Percentiles rank a stretch among this genome's conserved stretches.
These are phyloP conservation scores for Globisporangium rhizosaccharum DNA, from an alignment of 352 stramenopile species.

Conservation along the genomic window DNA sequence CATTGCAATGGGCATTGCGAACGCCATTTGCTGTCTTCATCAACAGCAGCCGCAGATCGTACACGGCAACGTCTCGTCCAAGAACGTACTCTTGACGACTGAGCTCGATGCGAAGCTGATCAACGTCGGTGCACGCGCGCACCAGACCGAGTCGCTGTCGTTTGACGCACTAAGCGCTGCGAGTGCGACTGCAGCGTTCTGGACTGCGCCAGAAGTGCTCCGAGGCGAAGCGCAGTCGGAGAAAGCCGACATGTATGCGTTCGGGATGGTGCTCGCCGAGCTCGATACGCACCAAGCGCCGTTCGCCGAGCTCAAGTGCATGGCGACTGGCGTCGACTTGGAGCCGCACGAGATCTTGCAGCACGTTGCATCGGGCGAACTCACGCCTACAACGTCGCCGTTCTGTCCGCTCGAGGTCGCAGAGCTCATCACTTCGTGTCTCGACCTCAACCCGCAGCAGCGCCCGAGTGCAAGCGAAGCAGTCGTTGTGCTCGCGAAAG, in stretches of 20 bases:
- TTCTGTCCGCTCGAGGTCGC: conserved; percentile 27
- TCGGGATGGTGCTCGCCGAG: conserved; percentile 57
- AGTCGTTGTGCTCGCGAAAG: conserved; percentile 16
- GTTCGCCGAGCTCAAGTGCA: conserved; percentile 17
- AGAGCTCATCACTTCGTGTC: conserved; percentile 22
- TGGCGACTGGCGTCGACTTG: conserved; percentile 9
- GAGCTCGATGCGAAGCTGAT: conserved; percentile 34
- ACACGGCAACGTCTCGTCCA: conserved; percentile 50
- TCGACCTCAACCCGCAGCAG: conserved; percentile 20
- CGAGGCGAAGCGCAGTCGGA: conserved; percentile 31
- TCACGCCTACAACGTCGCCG: conserved; percentile 22
- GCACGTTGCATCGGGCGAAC: conserved; percentile 18
- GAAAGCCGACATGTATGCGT: conserved; percentile 71
- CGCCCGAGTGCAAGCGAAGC: conserved; percentile 22
- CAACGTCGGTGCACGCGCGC: conserved; percentile 18
- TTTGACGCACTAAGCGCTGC: too few species aligned
- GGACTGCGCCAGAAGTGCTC: conserved; percentile 73
- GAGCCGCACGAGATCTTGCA: conserved; percentile 28
- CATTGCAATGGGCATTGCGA: conserved; percentile 39
- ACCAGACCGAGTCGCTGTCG: neutral
- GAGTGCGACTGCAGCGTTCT: conserved; percentile 28
- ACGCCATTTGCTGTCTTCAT: conserved; percentile 44
- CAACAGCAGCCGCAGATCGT: conserved; percentile 24
- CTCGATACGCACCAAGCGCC: conserved; percentile 43
- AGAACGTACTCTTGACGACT: conserved; percentile 35